phyloP scores from a whole-genome alignment of 202 grass and related monocot species.

The Schoenoplectus tabernaemontani region DNA sequence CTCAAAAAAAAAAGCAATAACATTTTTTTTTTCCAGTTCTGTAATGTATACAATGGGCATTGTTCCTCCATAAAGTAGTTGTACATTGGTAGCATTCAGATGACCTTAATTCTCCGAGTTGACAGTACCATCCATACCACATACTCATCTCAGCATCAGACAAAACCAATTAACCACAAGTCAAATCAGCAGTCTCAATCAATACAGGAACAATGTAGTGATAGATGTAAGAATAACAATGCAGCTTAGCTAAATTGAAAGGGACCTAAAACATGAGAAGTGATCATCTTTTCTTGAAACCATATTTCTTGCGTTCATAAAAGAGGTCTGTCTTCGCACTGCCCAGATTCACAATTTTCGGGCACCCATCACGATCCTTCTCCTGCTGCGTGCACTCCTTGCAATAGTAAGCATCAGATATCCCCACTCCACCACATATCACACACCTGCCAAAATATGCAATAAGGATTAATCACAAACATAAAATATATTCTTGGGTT shows the following conservation, averaged over 20 bases:
- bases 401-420: constrained; percentile 83
- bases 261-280: not conserved
- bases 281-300: constrained; percentile 43
- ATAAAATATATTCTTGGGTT: constrained; percentile 34
- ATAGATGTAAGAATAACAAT: not conserved
- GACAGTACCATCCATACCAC: too few relatives aligned
- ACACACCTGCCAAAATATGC: constrained; percentile 54
- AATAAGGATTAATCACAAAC: constrained; percentile 52
- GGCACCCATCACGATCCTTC: constrained; percentile 69
- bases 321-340: constrained; percentile 85
- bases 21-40: not conserved
- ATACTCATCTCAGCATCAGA: not conserved
- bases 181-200: too few relatives aligned
- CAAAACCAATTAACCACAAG: not conserved
- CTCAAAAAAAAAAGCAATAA: too few relatives aligned
- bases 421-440: constrained; percentile 68
- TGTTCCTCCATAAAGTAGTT: not conserved
- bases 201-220: not conserved
- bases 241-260: not conserved
- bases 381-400: constrained; percentile 85
- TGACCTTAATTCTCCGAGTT: too few relatives aligned
- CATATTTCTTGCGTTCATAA: constrained; percentile 84
- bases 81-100: too few relatives aligned
- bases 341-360: constrained; percentile 80
- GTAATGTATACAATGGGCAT: not conserved